Evolutionary conservation across 176 grass and related monocot species (phyloP).

Genomic region (Musa troglodytarum): DNA sequence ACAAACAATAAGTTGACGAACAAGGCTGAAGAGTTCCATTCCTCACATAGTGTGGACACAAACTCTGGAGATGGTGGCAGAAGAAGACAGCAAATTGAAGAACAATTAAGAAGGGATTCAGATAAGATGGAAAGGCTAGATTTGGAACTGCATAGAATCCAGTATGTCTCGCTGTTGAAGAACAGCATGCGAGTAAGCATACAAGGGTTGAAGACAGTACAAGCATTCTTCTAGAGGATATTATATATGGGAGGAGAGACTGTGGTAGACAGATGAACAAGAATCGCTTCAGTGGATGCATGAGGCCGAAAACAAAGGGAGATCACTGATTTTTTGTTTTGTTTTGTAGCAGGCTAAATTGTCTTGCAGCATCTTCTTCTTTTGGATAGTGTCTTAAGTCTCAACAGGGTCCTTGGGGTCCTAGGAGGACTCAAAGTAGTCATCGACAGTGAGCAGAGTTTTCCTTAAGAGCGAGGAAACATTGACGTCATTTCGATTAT

Average conservation of each 20-base stretch:
- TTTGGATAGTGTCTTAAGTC: too few species aligned
- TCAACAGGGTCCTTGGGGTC: too few species aligned
- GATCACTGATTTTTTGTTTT: not conserved
- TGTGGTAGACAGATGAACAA: constrained; percentile 36
- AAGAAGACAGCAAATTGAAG: constrained; percentile 53
- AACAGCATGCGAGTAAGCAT: constrained; percentile 49
- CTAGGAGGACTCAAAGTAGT: too few species aligned
- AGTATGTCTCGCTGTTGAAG: constrained; percentile 72
- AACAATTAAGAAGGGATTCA: constrained; percentile 50
- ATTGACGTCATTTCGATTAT: too few species aligned
- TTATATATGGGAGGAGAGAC: constrained; percentile 72
- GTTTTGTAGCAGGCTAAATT: not conserved
- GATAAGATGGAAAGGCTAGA: constrained; percentile 78
- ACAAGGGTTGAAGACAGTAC: constrained; percentile 47
- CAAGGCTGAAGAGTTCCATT: constrained; percentile 51
- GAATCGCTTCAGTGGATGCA: constrained; percentile 53
- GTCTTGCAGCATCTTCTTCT: not conserved
- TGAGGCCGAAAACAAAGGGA: not conserved
- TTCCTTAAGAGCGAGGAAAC: too few species aligned
- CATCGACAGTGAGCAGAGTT: too few species aligned
- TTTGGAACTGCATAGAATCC: constrained; percentile 77
- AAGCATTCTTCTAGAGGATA: constrained; percentile 71
- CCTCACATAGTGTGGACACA: constrained; percentile 26
- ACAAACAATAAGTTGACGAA: constrained; percentile 50
- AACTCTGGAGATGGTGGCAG: constrained; percentile 46